Conservation (phyloP, 2,329 filamentous ascomycete genomes). For the Botryotinia globosa region DNA sequence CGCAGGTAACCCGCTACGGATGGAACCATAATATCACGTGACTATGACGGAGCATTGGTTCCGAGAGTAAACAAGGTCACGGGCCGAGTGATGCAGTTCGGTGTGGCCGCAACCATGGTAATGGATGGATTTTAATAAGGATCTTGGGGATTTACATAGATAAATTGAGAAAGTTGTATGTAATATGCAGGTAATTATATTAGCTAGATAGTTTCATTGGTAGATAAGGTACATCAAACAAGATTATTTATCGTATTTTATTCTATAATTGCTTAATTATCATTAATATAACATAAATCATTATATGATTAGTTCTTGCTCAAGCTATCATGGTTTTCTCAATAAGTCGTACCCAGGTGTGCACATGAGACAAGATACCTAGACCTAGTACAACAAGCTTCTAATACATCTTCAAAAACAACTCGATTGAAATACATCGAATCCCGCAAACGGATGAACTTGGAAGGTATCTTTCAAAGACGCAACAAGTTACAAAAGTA, state of each 20-base stretch:
- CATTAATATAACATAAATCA: too few relatives aligned
- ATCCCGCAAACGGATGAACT: background rate
- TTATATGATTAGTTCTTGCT: background rate
- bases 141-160: background rate
- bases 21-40: background rate
- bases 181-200: background rate
- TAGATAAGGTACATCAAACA: background rate
- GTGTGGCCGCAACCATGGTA: background rate
- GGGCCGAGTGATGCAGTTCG: background rate
- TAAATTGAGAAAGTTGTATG: background rate
- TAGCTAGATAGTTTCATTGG: background rate
- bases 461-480: background rate
- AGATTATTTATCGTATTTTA: background rate
- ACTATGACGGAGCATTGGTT: background rate
- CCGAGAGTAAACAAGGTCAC: background rate
- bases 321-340: background rate
- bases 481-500: background rate
- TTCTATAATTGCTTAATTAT: too few relatives aligned
- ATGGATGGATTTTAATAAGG: background rate
- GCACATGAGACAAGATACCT: background rate
- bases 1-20: background rate
- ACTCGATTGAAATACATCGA: background rate
- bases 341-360: background rate
- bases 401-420: background rate
- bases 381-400: too few relatives aligned